Evolutionary conservation across 305 asterid species (phyloP), one percentile per base, ranked within the genome.

Genomic region (Coffea humblotiana): DNA sequence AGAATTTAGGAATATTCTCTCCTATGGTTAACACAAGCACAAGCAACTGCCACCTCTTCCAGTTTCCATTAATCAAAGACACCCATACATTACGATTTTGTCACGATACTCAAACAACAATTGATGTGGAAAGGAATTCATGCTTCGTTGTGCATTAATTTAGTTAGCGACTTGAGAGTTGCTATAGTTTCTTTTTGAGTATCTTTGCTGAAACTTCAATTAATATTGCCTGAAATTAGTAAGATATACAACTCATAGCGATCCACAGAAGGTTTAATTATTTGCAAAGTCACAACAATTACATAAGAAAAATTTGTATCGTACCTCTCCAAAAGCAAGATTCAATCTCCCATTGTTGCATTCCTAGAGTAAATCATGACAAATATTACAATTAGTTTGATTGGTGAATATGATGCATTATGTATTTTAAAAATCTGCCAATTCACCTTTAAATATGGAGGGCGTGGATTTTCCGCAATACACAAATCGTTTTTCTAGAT

Each of bases 321-420:
- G 16, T 88, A 91, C 95, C 95, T 73, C 27, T 76, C 82, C 82
- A 81, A 61, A 84, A 89, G 80, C 91, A 89, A 3, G 75, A 8
- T 63, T 72, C 78, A 61, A 88, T 83, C 43, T 87, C 86, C 16
- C 19, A 10, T 12, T 71, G 71, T 32, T 71, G 25, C 84, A 89
- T 64, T 23, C 87, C 93, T 91, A 81, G 71, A 64, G 77, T 61
- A 48, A 61, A 61, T 45, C 65, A 69, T 23, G 14, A 45, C 32
- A 63, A 66, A 49, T 40, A 4, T 25, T 13, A 35, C 40, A 52
- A 16, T 45, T 21, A 48, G 43, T 8, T 1, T 40, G n/a, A 16
- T 54, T 16, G 23, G 11, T 58, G 25, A 14, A 35, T 15, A 12
- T 13, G 13, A 7, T 65, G 27, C 40, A 27, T 12, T 5, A 25